These are phyloP conservation scores for Cavenderia fasciculata DNA, from an alignment of 78 protist genomes.

Conservation along the genomic window DNA sequence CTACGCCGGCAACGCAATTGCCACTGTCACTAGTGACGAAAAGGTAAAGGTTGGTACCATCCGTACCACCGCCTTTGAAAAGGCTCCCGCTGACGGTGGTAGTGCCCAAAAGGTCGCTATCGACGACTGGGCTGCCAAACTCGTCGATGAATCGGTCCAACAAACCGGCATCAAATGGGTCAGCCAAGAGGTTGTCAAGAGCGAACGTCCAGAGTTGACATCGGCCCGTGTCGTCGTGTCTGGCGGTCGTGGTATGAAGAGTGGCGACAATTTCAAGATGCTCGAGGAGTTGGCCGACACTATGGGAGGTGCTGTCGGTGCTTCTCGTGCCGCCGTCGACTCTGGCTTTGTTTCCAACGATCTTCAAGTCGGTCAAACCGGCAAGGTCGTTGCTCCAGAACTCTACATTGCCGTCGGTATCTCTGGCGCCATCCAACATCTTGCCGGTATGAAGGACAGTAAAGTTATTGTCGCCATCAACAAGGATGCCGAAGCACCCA, in stretches of 20 bases:
- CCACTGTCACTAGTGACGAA: conserved; percentile 92
- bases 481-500: conserved; percentile 97
- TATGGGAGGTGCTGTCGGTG: conserved; percentile 97
- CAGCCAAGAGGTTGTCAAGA: conserved; percentile 57
- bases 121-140: conserved; percentile 44
- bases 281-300: conserved; percentile 94
- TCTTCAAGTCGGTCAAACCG: conserved; percentile 98
- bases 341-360: conserved; percentile 95
- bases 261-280: conserved; percentile 94
- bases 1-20: conserved; percentile 98
- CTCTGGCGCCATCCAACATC: conserved; percentile 98
- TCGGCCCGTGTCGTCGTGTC: conserved; percentile 90
- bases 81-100: conserved; percentile 87
- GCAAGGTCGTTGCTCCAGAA: conserved; percentile 98
- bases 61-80: conserved; percentile 95
- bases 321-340: conserved; percentile 99
- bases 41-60: conserved; percentile 91
- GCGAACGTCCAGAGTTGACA: conserved; percentile 96
- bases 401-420: conserved; percentile 98
- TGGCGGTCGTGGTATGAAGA: conserved; percentile 98
- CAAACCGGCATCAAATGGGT: conserved; percentile 61
- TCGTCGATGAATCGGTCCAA: conserved; percentile 14
- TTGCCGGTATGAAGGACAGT: conserved; percentile 99
- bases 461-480: conserved; percentile 98
- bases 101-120: conserved; percentile 29